Conservation (phyloP, 345 rosid species). For the Salix udensis region DNA sequence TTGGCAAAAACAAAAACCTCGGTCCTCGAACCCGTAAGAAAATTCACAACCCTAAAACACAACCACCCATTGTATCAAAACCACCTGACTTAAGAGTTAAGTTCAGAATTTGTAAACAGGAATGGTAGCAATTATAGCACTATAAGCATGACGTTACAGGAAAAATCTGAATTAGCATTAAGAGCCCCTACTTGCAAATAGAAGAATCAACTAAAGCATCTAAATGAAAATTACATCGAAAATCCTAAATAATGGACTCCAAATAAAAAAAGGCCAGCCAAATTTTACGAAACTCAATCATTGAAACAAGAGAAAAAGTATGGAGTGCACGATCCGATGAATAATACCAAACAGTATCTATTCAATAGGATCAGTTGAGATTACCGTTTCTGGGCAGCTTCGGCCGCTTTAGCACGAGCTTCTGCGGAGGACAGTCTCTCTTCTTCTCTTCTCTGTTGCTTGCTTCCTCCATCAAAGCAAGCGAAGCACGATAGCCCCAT, state of each 20-base stretch:
- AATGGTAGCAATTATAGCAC: neutral
- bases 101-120: neutral
- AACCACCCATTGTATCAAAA: neutral
- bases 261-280: neutral
- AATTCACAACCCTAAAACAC: neutral
- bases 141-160: neutral
- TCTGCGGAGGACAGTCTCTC: slow-evolving; percentile 71
- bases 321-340: neutral
- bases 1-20: neutral
- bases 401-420: slow-evolving; percentile 95
- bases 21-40: neutral
- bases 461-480: slow-evolving; percentile 63
- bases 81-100: neutral
- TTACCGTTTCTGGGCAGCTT: slow-evolving; percentile 89
- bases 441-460: slow-evolving; percentile 58
- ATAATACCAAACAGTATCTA: neutral
- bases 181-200: neutral
- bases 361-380: neutral
- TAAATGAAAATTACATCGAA: neutral
- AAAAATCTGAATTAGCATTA: neutral
- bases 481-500: slow-evolving; percentile 60
- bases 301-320: neutral
- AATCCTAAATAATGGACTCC: neutral
- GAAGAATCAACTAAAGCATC: neutral
- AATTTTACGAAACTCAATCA: neutral